Conservation (phyloP, 1,284 basidiomycete genomes). For the Moesziomyces aphidis region DNA sequence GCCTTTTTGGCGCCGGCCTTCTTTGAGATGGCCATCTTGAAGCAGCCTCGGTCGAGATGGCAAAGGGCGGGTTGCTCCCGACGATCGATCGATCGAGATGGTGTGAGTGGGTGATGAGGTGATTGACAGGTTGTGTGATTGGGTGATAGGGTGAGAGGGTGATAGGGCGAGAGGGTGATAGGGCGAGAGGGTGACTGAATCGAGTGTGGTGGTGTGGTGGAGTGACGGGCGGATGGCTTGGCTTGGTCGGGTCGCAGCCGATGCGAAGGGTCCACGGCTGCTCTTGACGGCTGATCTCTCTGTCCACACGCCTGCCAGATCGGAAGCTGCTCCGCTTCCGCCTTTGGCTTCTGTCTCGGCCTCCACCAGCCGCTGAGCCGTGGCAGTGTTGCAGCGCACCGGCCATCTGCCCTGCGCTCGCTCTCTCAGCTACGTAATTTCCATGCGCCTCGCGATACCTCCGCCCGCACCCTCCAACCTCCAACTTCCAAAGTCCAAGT, state of each 20-base stretch:
- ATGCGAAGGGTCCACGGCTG: too few species aligned
- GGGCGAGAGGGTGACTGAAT: too few species aligned
- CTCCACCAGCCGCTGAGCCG: too few species aligned
- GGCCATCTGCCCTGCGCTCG: too few species aligned
- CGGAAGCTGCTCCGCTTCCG: too few species aligned
- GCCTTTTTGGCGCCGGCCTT: slow-evolving; percentile 62
- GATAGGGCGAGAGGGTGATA: too few species aligned
- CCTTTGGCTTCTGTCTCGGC: too few species aligned
- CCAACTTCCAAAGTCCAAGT: not conserved
- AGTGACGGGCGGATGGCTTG: not conserved
- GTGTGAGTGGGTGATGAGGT: not conserved
- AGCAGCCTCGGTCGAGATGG: slow-evolving; percentile 1
- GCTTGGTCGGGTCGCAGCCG: too few species aligned
- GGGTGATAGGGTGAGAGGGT: not conserved
- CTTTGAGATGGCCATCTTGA: slow-evolving; percentile 66
- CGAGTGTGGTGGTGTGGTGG: not conserved
- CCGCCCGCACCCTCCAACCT: not conserved
- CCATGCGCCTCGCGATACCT: slow-evolving; percentile 4
- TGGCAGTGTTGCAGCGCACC: too few species aligned
- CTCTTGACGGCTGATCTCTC: too few species aligned
- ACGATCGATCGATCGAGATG: too few species aligned
- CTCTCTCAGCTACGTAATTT: not conserved
- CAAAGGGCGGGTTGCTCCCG: not conserved
- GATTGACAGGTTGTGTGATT: not conserved
- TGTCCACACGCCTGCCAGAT: too few species aligned